A percentile compares a stretch with the other conserved stretches of the same genome.
Conservation (phyloP, 345 rosid genomes). For the Euphorbia tirucalli region DNA sequence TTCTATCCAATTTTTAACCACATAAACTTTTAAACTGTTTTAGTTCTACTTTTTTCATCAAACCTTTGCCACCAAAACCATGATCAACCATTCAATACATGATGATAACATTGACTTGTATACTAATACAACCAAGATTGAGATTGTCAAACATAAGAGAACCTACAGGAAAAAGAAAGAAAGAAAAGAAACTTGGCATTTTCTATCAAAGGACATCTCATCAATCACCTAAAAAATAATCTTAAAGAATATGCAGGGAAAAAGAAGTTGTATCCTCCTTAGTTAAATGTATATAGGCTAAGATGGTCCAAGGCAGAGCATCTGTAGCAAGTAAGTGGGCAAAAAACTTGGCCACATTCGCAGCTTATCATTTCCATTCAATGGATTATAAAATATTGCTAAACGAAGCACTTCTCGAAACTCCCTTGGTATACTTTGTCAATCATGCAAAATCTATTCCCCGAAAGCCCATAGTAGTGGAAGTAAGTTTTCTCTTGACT, state of each 20-base stretch:
- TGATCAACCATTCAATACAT: not conserved
- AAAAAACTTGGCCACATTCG: constrained; percentile 93
- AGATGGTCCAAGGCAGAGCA: constrained; percentile 92
- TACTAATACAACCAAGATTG: not conserved
- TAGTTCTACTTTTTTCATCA: not conserved
- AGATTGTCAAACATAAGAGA: not conserved
- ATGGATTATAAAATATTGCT: constrained; percentile 92
- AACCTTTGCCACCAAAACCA: no score
- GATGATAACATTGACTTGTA: no score
- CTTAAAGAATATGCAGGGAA: constrained; percentile 85
- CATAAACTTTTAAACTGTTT: not conserved
- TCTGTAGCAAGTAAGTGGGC: constrained; percentile 89
- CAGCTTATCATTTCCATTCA: constrained; percentile 80
- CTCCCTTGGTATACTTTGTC: constrained; percentile 84
- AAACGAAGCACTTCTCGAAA: constrained; percentile 84
- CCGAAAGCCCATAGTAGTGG: constrained; percentile 78
- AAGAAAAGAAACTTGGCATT: not conserved
- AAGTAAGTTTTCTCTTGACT: constrained; percentile 93
- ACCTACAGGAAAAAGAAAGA: no score
- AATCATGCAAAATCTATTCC: constrained; percentile 93
- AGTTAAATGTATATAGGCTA: constrained; percentile 74
- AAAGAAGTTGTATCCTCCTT: constrained; percentile 97
- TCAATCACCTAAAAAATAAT: constrained; percentile 82
- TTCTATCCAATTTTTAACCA: not conserved
- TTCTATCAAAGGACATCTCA: not conserved